phyloP scores from a whole-genome alignment of 2,329 filamentous ascomycete genomes.

The Dactylellina leptospora region DNA sequence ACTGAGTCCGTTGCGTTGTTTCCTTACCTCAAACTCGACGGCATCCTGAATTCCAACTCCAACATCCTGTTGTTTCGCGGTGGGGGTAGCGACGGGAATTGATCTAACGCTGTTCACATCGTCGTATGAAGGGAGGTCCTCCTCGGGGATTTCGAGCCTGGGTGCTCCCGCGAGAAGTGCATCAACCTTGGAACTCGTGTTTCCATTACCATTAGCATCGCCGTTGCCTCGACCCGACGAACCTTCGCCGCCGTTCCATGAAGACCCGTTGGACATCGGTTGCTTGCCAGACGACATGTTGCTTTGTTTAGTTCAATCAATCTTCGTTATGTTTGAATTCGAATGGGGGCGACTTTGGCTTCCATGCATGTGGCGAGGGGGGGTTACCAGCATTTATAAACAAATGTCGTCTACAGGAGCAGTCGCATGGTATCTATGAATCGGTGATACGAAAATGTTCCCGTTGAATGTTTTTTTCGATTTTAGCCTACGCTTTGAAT shows the following conservation, averaged over 20 bases:
- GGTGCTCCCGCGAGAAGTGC: conserved; percentile 29
- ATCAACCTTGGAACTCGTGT: conserved; percentile 4
- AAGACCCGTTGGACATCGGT: conserved; percentile 11
- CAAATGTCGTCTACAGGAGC: no score
- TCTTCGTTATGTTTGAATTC: no score
- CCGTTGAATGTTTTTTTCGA: no score
- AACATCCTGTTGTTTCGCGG: conserved; percentile 10
- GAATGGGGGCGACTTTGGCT: no score
- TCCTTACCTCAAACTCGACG: conserved; percentile 43
- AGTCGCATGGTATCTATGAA: no score
- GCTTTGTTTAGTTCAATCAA: no score
- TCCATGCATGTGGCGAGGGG: no score
- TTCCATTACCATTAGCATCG: neutral
- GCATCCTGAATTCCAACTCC: conserved; percentile 23
- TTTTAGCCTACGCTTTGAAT: no score
- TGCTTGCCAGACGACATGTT: conserved; percentile 23
- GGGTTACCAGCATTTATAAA: no score
- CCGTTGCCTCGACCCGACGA: neutral
- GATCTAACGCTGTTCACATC: conserved; percentile 49
- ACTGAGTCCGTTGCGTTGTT: neutral
- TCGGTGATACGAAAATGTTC: no score
- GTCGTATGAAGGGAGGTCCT: conserved; percentile 44
- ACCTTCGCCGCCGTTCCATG: conserved; percentile 21
- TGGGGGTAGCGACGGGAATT: neutral
- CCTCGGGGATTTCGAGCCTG: conserved; percentile 15